phyloP scores from a whole-genome alignment of 345 rosid genomes.

The Odontarrhena argentea region DNA sequence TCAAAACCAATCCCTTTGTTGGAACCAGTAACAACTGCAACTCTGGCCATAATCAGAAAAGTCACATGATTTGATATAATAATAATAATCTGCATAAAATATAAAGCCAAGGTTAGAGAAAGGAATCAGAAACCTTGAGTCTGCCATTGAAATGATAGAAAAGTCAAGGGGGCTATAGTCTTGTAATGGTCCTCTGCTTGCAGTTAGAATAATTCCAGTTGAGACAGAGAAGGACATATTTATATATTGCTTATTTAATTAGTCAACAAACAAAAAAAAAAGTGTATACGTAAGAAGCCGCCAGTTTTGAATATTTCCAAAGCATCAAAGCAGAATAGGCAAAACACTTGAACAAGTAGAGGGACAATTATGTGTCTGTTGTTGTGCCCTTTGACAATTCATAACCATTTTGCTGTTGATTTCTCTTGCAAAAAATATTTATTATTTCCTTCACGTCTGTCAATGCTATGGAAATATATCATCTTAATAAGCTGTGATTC shows the following conservation, averaged over 20 bases:
- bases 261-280: background rate
- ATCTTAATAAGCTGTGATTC: no score
- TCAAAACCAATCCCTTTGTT: slow-evolving; percentile 57
- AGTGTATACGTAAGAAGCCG: background rate
- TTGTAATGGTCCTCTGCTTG: background rate
- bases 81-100: background rate
- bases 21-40: slow-evolving; percentile 55
- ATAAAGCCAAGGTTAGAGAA: slow-evolving; percentile 3
- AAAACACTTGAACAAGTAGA: no score
- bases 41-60: slow-evolving; percentile 28
- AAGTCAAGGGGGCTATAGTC: slow-evolving; percentile 12
- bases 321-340: no score
- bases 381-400: no score
- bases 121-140: slow-evolving; percentile 23
- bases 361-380: no score
- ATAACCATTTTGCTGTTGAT: no score
- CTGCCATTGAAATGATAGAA: slow-evolving; percentile 23
- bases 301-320: no score
- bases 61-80: no score
- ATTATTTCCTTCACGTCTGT: no score
- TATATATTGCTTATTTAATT: no score
- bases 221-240: background rate
- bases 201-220: background rate
- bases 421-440: no score
- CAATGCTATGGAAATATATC: no score